Evolutionary conservation across 345 rosid genomes (phyloP).

Genomic region (Nasturtium officinale): DNA sequence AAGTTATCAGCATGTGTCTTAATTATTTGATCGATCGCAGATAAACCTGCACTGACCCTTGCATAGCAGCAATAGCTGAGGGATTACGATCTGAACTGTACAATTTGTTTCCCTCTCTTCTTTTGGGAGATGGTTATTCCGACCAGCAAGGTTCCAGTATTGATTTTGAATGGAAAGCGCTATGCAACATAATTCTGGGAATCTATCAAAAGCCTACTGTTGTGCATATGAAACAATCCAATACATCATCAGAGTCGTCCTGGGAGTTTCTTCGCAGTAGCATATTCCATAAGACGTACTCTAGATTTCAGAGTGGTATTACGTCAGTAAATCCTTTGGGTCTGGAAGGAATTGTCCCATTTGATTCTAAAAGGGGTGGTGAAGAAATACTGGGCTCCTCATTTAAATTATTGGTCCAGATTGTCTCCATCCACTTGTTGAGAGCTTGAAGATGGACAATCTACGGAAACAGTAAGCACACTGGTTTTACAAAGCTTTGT

Average conservation of each 20-base stretch:
- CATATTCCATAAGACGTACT: slow-evolving; percentile 75
- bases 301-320: slow-evolving; percentile 47
- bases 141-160: slow-evolving; percentile 54
- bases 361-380: slow-evolving; percentile 43
- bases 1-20: too few species aligned
- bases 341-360: slow-evolving; percentile 41
- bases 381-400: slow-evolving; percentile 47
- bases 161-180: slow-evolving; percentile 74
- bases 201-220: slow-evolving; percentile 58
- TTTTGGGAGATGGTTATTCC: slow-evolving; percentile 73
- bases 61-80: slow-evolving; percentile 85
- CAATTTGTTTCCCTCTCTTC: slow-evolving; percentile 72
- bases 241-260: slow-evolving; percentile 49
- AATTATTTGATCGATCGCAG: too few species aligned
- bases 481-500: slow-evolving; percentile 20
- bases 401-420: slow-evolving; percentile 57
- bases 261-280: slow-evolving; percentile 92
- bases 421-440: slow-evolving; percentile 88
- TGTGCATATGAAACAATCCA: slow-evolving; percentile 45
- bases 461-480: slow-evolving; percentile 78
- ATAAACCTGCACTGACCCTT: too few species aligned
- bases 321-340: slow-evolving; percentile 46
- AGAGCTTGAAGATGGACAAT: slow-evolving; percentile 85
- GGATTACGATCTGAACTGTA: slow-evolving; percentile 69
- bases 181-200: slow-evolving; percentile 61